Evolutionary conservation across 768 basidiomycete genomes (phyloP).

Genomic region (Coprinellus aureogranulatus): DNA sequence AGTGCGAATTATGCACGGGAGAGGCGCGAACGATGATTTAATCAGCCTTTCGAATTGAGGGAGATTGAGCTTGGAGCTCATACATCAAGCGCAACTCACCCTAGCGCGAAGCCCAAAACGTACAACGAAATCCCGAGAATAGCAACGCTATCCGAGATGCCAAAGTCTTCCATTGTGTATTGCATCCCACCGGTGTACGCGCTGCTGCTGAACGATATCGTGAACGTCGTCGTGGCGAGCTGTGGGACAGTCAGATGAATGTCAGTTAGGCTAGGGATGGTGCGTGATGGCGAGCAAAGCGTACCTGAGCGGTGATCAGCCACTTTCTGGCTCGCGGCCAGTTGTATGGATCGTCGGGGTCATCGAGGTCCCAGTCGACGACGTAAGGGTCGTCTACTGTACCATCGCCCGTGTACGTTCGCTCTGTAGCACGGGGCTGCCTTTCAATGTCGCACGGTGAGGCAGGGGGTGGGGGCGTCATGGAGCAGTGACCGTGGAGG

Average conservation of each 20-base stretch:
- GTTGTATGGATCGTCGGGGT: slow-evolving; percentile 56
- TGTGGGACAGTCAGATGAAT: slow-evolving; percentile 19
- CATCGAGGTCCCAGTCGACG: slow-evolving; percentile 51
- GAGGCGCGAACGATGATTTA: no score
- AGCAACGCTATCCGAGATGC: slow-evolving; percentile 49
- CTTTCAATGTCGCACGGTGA: slow-evolving; percentile 16
- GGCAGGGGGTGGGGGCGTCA: not conserved
- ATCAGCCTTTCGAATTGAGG: no score
- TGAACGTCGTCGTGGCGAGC: slow-evolving; percentile 53
- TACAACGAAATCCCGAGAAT: slow-evolving; percentile 62
- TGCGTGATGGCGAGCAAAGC: slow-evolving; percentile 4
- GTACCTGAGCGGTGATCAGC: slow-evolving; percentile 53
- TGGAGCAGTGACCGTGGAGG: not conserved
- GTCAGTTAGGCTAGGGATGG: not conserved
- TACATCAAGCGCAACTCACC: slow-evolving; percentile 33
- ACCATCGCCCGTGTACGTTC: slow-evolving; percentile 44
- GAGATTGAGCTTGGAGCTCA: slow-evolving; percentile 2
- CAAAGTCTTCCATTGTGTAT: slow-evolving; percentile 43
- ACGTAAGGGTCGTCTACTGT: slow-evolving; percentile 48
- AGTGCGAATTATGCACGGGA: no score
- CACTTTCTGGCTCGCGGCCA: slow-evolving; percentile 50
- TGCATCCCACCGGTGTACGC: slow-evolving; percentile 53
- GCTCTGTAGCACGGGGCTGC: not conserved
- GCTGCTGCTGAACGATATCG: slow-evolving; percentile 59
- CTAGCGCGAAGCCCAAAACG: slow-evolving; percentile 61